Base-by-base conservation (phyloP, 1,139 yeast species). In the Yamadazyma membranifaciens region DNA sequence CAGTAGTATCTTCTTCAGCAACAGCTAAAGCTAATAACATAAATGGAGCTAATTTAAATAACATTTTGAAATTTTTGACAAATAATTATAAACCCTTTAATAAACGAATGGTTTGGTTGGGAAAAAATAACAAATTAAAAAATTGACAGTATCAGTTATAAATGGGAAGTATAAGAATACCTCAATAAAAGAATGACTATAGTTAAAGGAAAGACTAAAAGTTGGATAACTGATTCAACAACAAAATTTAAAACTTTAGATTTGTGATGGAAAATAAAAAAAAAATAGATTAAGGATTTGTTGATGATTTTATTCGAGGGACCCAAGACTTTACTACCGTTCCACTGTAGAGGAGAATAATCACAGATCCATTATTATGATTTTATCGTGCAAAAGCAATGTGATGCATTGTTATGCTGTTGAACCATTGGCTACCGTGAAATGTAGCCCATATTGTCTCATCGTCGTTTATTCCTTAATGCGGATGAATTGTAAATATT, bases 1-100 rank as follows among this genome's bases (percentile, higher is more conserved):
- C 54, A 36, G 80, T 75, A 43, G 78, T 73, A 37, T 71, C 70
- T 13, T 54, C 51, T n/a, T 65, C 74, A 25, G 63, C 63, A 34
- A 50, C 22, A 31, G 56, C 63, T 29, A 58, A 45, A 36, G 66
- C 67, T 44, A 64, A 49, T 30, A 62, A 41, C 39, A 54, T 45
- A 13, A 62, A 57, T 26, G 59, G 57, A 39, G 56, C 38, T 32
- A 54, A 45, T 44, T 59, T 60, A 45, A 62, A 59, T 52, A 65
- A 62, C 72, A 65, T 67, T 45, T 40, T 38, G 13, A 20, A 20
- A 20, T 12, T 13, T 3, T 36, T 13, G n/a, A 15, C 11, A 17
- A 9, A 31, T 9, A 31, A 15, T 6, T 4, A n/a, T 15, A n/a
- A n/a, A 9, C n/a, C n/a, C n/a, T n/a, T n/a, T 29, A 12, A 13